A percentile compares a stretch with the other conserved stretches of the same genome.
phyloP scores from a whole-genome alignment of 73 alveolate genomes.

The Effrenium voratum region DNA sequence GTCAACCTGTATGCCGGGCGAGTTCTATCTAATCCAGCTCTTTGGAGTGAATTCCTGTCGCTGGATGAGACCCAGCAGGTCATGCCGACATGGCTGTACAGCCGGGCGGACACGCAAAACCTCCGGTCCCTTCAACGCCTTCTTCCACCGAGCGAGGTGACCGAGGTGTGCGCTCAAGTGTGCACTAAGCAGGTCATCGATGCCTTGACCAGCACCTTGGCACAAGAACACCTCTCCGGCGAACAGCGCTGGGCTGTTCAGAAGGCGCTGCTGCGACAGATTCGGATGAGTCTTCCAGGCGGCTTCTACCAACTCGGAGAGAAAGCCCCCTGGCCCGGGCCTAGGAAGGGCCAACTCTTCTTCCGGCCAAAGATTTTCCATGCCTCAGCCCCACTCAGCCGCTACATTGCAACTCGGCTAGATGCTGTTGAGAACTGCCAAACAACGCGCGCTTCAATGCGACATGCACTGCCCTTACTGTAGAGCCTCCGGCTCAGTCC shows the following conservation, averaged over 20 bases:
- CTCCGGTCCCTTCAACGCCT: slow-evolving; percentile 70
- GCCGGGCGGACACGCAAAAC: slow-evolving; percentile 53
- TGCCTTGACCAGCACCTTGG: not conserved
- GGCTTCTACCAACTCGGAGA: slow-evolving; percentile 75
- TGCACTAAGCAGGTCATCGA: slow-evolving; percentile 1
- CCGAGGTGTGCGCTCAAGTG: not conserved
- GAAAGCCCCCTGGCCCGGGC: slow-evolving; percentile 28
- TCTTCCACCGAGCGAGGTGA: slow-evolving; percentile 6
- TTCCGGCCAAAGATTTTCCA: slow-evolving; percentile 61
- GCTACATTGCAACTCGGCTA: slow-evolving; percentile 23
- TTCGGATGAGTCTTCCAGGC: slow-evolving; percentile 76
- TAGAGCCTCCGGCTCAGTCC: no score
- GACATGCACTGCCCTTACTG: no score
- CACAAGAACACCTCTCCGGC: not conserved
- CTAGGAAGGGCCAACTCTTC: not conserved
- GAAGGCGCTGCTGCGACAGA: slow-evolving; percentile 60
- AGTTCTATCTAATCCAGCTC: slow-evolving; percentile 3
- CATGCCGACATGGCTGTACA: slow-evolving; percentile 19
- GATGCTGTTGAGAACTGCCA: not conserved
- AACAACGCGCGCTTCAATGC: no score
- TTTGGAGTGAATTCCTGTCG: slow-evolving; percentile 25
- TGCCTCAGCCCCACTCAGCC: slow-evolving; percentile 65
- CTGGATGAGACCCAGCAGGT: not conserved
- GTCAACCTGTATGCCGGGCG: slow-evolving; percentile 44
- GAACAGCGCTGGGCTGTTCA: slow-evolving; percentile 64